These are phyloP conservation scores for Paramyrothecium roridum DNA, from an alignment of 2,329 filamentous ascomycete genomes.

Conservation along the genomic window DNA sequence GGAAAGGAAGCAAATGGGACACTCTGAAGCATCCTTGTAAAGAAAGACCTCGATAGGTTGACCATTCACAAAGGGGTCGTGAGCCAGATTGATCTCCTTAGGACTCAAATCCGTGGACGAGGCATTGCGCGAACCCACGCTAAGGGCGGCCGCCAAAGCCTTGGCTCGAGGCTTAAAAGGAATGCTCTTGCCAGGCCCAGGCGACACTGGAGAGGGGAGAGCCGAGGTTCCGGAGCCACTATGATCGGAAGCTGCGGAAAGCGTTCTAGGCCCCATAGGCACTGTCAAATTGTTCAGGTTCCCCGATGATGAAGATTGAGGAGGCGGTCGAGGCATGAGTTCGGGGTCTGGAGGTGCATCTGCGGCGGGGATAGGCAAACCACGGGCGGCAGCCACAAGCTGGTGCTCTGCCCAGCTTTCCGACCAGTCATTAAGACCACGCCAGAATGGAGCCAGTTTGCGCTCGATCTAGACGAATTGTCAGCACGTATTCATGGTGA, in stretches of 20 bases:
- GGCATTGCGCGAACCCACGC: slow-evolving; percentile 67
- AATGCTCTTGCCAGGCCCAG: slow-evolving; percentile 41
- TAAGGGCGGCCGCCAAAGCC: slow-evolving; percentile 79
- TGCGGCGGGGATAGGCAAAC: slow-evolving; percentile 76
- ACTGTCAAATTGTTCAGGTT: slow-evolving; percentile 73
- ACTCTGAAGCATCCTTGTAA: slow-evolving; percentile 88
- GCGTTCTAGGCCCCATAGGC: slow-evolving; percentile 72
- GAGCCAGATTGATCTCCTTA: slow-evolving; percentile 74
- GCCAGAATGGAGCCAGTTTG: slow-evolving; percentile 91
- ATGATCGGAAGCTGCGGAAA: slow-evolving; percentile 74
- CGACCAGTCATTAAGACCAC: slow-evolving; percentile 84
- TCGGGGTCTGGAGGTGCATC: slow-evolving; percentile 77
- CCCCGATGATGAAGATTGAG: slow-evolving; percentile 43
- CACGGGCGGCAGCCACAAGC: slow-evolving; percentile 85
- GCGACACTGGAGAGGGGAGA: slow-evolving; percentile 44
- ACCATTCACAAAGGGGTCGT: slow-evolving; percentile 89
- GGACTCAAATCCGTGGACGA: slow-evolving; percentile 70
- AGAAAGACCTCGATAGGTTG: slow-evolving; percentile 88
- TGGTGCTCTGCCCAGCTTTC: slow-evolving; percentile 92
- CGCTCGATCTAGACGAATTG: slow-evolving; percentile 71
- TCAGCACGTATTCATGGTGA: not conserved
- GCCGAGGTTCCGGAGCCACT: slow-evolving; percentile 57
- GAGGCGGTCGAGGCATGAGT: slow-evolving; percentile 45
- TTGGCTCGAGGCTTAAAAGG: slow-evolving; percentile 82
- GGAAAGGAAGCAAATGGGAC: slow-evolving; percentile 93